These are phyloP conservation scores for Strigomonas galati DNA, from an alignment of 208 protist genomes.

Conservation along the genomic window DNA sequence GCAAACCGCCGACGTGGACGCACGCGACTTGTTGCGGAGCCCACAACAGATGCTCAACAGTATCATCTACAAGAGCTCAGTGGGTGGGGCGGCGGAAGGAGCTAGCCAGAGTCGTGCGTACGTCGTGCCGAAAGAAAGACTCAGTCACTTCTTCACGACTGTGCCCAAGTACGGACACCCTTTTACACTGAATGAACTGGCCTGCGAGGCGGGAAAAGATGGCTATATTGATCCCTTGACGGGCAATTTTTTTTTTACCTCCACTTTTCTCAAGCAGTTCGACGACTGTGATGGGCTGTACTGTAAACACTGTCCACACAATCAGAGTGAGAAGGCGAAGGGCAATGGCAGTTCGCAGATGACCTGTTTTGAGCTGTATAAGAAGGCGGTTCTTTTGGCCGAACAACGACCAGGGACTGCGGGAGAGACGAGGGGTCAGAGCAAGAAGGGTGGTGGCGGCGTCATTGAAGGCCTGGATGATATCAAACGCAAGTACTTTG, in stretches of 20 bases:
- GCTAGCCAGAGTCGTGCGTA: neutral
- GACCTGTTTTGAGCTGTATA: neutral
- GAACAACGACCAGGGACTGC: no score
- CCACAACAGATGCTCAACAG: neutral
- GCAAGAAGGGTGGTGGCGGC: neutral
- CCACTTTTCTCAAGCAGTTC: constrained; percentile 23
- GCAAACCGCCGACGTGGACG: neutral
- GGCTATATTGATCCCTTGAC: constrained; percentile 38
- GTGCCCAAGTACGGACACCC: constrained; percentile 30
- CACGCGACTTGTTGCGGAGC: neutral
- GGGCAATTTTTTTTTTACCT: constrained; percentile 24
- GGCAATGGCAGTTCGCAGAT: neutral
- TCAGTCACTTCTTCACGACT: neutral
- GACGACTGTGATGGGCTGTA: constrained; percentile 29
- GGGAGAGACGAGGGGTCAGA: no score
- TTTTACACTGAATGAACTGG: constrained; percentile 32
- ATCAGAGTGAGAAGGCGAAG: neutral
- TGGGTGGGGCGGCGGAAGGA: no score
- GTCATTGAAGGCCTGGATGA: neutral
- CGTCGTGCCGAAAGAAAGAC: neutral
- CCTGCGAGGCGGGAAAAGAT: constrained; percentile 10
- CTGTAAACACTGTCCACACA: constrained; percentile 29
- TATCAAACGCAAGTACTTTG: neutral
- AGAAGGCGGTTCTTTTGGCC: neutral
- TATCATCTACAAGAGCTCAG: neutral